Evolutionary conservation across 129 eudicot genomes (phyloP).

Genomic region (Deinandra increscens): DNA sequence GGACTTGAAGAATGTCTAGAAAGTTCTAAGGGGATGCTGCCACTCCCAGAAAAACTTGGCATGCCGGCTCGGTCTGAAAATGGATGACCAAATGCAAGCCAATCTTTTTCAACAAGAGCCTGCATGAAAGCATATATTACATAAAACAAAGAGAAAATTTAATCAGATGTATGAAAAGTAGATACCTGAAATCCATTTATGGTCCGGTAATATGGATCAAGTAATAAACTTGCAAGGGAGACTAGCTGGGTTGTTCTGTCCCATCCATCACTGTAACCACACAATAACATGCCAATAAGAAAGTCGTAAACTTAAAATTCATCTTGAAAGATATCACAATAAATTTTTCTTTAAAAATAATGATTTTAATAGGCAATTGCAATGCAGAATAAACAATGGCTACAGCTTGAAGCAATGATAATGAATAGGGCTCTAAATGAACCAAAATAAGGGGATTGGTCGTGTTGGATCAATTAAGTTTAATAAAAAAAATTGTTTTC

Average conservation of each 20-base stretch:
- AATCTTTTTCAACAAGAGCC: slow-evolving; percentile 98
- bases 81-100: slow-evolving; percentile 99
- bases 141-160: neutral
- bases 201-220: slow-evolving; percentile 98
- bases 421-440: neutral
- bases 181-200: slow-evolving; percentile 91
- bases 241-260: slow-evolving; percentile 94
- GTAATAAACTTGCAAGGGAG: slow-evolving; percentile 86
- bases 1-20: slow-evolving; percentile 75
- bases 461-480: neutral
- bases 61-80: slow-evolving; percentile 90
- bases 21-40: slow-evolving; percentile 57
- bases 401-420: slow-evolving; percentile 8
- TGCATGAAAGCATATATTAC: slow-evolving; percentile 26
- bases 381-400: slow-evolving; percentile 12
- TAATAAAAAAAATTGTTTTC: neutral
- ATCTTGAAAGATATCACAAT: neutral
- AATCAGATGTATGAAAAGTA: slow-evolving; percentile 6
- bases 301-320: neutral
- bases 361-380: neutral
- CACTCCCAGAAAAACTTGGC: slow-evolving; percentile 67
- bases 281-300: slow-evolving; percentile 1
- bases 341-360: neutral
- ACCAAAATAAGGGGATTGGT: neutral
- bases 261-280: slow-evolving; percentile 92